A percentile compares a stretch with the other conserved stretches of the same genome.
Conservation (phyloP, 129 eudicot species). For the Gnaphalium uliginosum region DNA sequence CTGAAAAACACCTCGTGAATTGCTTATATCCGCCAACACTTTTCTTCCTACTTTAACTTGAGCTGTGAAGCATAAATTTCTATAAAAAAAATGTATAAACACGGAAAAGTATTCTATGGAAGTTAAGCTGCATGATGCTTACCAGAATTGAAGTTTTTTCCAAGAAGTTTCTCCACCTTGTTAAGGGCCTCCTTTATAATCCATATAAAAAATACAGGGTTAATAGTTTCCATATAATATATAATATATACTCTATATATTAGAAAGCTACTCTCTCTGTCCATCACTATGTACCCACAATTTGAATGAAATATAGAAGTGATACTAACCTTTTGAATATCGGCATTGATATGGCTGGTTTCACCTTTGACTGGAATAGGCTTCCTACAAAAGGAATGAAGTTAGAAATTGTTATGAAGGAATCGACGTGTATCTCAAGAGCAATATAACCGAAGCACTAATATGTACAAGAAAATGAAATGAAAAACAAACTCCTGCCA, state of each 20-base stretch:
- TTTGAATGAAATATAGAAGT: neutral
- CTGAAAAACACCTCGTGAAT: constrained; percentile 39
- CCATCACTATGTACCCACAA: constrained; percentile 7
- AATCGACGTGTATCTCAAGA: constrained; percentile 5
- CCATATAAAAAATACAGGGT: constrained; percentile 5
- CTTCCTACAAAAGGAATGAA: constrained; percentile 33
- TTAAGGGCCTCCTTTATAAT: constrained; percentile 39
- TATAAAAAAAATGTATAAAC: constrained; percentile 13
- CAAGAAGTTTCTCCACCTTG: constrained; percentile 41
- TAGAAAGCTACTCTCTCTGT: constrained; percentile 7
- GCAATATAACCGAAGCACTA: constrained; percentile 4
- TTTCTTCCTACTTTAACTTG: constrained; percentile 51
- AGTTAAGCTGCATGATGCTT: constrained; percentile 17
- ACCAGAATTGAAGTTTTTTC: constrained; percentile 47
- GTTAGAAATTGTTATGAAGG: neutral
- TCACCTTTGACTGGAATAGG: constrained; percentile 35
- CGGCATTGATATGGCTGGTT: constrained; percentile 29
- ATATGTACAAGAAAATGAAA: constrained; percentile 12
- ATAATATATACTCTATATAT: neutral
- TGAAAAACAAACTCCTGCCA: constrained; percentile 9
- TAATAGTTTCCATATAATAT: neutral
- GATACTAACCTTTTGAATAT: constrained; percentile 46
- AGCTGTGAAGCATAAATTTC: constrained; percentile 27
- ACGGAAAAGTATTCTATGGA: neutral
- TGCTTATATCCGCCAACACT: constrained; percentile 84